phyloP scores from a whole-genome alignment of 1,284 basidiomycete species.

The Mycena sp. region DNA sequence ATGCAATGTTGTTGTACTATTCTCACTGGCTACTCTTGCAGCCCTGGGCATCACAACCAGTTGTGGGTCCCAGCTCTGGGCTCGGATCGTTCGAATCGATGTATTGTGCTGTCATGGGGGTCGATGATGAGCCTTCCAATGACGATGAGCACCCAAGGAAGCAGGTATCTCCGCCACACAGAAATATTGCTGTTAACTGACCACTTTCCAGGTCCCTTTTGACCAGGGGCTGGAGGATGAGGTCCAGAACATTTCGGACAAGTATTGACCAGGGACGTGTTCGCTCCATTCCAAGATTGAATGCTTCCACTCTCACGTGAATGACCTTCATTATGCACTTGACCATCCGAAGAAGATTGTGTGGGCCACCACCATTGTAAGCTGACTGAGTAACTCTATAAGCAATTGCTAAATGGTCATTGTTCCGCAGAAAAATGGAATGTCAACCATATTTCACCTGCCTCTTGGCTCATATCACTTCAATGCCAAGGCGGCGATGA shows the following conservation, averaged over 20 bases:
- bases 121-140: background rate
- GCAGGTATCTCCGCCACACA: background rate
- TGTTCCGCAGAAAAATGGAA: background rate
- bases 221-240: background rate
- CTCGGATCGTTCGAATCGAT: background rate
- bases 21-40: background rate
- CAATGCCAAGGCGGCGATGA: too few relatives aligned
- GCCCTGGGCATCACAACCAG: background rate
- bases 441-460: background rate
- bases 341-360: background rate
- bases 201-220: too few relatives aligned
- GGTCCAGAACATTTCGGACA: background rate
- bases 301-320: too few relatives aligned
- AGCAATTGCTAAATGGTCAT: background rate
- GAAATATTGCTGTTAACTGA: background rate
- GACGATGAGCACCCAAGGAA: background rate
- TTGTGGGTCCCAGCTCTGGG: background rate
- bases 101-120: too few relatives aligned
- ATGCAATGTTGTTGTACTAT: too few relatives aligned
- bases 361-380: slow-evolving; percentile 1
- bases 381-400: background rate
- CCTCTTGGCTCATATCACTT: background rate
- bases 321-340: too few relatives aligned
- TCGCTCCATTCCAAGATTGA: background rate
- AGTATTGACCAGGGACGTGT: background rate